A percentile compares a stretch with the other conserved stretches of the same genome.
Evolutionary conservation across 1,139 yeast species (phyloP).

Genomic region (Nakaseomyces nivariensis): DNA sequence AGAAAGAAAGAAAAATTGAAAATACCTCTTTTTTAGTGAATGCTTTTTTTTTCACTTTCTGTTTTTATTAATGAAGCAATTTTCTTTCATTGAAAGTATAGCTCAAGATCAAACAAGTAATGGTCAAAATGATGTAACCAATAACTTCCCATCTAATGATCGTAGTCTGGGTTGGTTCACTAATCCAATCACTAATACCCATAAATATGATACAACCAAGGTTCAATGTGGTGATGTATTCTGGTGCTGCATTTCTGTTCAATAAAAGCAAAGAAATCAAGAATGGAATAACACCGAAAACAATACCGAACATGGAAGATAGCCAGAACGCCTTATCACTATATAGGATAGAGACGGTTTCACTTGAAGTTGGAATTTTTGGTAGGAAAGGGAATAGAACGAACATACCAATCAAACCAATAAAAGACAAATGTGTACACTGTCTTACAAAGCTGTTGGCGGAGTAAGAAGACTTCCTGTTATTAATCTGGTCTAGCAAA

Average conservation of each 20-base stretch:
- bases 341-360: slow-evolving; percentile 12
- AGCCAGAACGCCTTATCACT: slow-evolving; percentile 20
- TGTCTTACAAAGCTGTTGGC: slow-evolving; percentile 10
- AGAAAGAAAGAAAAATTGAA: neutral
- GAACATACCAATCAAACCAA: slow-evolving; percentile 17
- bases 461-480: slow-evolving; percentile 7
- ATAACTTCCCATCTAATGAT: slow-evolving; percentile 27
- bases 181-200: slow-evolving; percentile 25
- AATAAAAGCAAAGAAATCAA: slow-evolving; percentile 16
- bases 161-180: slow-evolving; percentile 22
- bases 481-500: slow-evolving; percentile 12
- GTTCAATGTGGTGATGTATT: slow-evolving; percentile 20
- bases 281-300: slow-evolving; percentile 20
- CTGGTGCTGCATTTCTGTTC: slow-evolving; percentile 18
- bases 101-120: slow-evolving; percentile 20
- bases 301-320: slow-evolving; percentile 14
- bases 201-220: slow-evolving; percentile 22
- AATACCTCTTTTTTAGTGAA: neutral
- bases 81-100: slow-evolving; percentile 8
- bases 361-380: slow-evolving; percentile 9
- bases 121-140: slow-evolving; percentile 21
- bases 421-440: slow-evolving; percentile 16
- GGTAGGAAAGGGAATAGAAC: slow-evolving; percentile 19
- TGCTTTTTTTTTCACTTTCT: neutral
- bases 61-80: neutral